Conservation (phyloP, 1,284 basidiomycete species). For the Fomitopsis palustris region DNA sequence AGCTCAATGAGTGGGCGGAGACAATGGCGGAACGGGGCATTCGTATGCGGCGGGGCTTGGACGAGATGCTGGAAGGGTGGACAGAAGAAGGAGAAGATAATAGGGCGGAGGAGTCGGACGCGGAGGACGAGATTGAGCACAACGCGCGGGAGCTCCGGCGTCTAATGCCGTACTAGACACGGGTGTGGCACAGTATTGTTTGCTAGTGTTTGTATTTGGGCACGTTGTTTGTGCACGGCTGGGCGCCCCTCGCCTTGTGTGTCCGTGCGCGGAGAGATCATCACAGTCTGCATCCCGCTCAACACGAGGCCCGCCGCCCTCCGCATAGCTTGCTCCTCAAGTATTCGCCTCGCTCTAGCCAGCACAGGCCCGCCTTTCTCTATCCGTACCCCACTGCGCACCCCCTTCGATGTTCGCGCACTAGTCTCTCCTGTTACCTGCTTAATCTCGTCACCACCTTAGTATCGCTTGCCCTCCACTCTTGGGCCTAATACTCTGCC, state of each 20-base stretch:
- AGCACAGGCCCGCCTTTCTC: conserved; percentile 13
- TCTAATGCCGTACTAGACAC: conserved; percentile 55
- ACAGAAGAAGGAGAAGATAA: conserved; percentile 24
- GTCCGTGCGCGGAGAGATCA: not conserved
- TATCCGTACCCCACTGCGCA: conserved; percentile 5
- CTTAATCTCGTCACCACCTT: conserved; percentile 16
- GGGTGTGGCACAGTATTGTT: conserved; percentile 8
- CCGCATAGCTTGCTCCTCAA: conserved; percentile 4
- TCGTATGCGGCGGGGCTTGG: conserved; percentile 65
- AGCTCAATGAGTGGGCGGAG: conserved; percentile 69
- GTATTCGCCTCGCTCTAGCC: conserved; percentile 7
- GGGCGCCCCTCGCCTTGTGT: not conserved
- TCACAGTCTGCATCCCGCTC: not conserved
- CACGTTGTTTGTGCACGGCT: conserved; percentile 3
- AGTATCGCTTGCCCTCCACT: conserved; percentile 18
- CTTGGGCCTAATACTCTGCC: conserved; percentile 19
- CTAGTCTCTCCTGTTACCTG: conserved; percentile 19
- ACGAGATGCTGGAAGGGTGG: conserved; percentile 53
- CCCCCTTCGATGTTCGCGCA: conserved; percentile 19
- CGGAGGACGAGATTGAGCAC: conserved; percentile 58
- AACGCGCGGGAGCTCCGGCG: conserved; percentile 56
- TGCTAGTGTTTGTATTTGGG: conserved; percentile 13
- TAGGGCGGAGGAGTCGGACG: conserved; percentile 27
- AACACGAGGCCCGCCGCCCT: not conserved
- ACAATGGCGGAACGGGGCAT: conserved; percentile 83